Evolutionary conservation across 2,329 filamentous ascomycete genomes (phyloP).

Genomic region (Cladophialophora psammophila): DNA sequence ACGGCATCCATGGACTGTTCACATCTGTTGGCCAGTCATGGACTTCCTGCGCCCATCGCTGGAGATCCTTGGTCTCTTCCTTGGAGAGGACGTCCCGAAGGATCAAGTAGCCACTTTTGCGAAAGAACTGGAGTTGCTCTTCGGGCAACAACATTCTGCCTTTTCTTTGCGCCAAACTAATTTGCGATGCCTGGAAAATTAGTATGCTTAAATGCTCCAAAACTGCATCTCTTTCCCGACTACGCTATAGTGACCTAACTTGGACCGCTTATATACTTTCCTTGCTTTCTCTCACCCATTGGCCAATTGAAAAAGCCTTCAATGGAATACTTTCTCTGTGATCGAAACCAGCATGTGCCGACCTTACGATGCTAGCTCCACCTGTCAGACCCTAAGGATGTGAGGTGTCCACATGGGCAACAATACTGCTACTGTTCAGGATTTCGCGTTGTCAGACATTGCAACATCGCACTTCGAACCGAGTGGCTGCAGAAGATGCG

Average conservation of each 20-base stretch:
- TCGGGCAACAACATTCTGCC: slow-evolving; percentile 8
- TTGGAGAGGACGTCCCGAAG: slow-evolving; percentile 16
- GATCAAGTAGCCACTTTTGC: slow-evolving; percentile 18
- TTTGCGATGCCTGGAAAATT: background rate
- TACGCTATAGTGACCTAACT: background rate
- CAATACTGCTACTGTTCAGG: background rate
- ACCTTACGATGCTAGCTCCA: background rate
- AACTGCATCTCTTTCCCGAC: background rate
- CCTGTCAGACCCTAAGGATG: background rate
- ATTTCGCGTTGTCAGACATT: slow-evolving; percentile 2
- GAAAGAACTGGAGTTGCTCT: slow-evolving; percentile 10
- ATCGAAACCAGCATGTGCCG: background rate
- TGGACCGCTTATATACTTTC: background rate
- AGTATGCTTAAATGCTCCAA: background rate
- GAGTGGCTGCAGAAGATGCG: slow-evolving; percentile 6
- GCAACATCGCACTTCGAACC: slow-evolving; percentile 21
- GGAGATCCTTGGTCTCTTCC: slow-evolving; percentile 25
- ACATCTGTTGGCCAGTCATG: slow-evolving; percentile 44
- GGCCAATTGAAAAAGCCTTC: background rate
- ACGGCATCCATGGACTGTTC: slow-evolving; percentile 21
- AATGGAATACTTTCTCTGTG: background rate
- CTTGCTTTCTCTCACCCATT: background rate
- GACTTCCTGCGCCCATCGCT: slow-evolving; percentile 48
- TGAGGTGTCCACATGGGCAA: background rate
- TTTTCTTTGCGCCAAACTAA: background rate